Percentiles rank a stretch among this genome's conserved stretches.
These are phyloP conservation scores for Dictyostelium capitatum DNA, from an alignment of 78 protist genomes.

Conservation along the genomic window DNA sequence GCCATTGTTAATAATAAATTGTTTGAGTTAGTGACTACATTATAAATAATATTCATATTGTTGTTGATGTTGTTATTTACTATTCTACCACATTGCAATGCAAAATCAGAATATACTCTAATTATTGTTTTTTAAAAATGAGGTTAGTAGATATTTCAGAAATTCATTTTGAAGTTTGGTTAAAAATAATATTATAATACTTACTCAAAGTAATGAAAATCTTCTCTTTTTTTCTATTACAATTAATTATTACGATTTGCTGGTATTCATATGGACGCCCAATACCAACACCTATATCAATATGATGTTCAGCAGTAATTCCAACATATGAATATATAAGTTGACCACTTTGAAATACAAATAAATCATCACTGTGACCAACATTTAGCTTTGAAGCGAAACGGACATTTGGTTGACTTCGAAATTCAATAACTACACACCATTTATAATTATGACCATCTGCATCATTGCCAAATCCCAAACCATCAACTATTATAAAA, in stretches of 20 bases:
- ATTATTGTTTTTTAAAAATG: too few species aligned
- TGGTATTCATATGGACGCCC: too few species aligned
- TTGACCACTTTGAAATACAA: neutral
- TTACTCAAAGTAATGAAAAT: slow-evolving; percentile 2
- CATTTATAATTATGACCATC: slow-evolving; percentile 11
- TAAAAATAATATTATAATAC: neutral
- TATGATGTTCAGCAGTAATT: neutral
- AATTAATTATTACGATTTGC: neutral
- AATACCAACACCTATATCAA: too few species aligned
- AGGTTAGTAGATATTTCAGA: neutral
- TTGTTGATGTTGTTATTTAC: too few species aligned
- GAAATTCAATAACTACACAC: neutral
- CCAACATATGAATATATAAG: neutral
- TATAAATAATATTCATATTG: too few species aligned
- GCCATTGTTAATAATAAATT: too few species aligned
- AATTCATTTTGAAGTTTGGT: neutral
- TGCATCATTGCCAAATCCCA: slow-evolving; percentile 13
- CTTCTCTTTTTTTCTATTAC: slow-evolving; percentile 12
- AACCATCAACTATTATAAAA: neutral
- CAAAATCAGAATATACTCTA: neutral
- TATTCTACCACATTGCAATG: neutral
- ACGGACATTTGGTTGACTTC: too few species aligned
- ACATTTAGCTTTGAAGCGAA: slow-evolving; percentile 9
- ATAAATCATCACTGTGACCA: neutral
- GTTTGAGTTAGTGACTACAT: too few species aligned